Percentiles rank a stretch among this genome's conserved stretches.
These are phyloP conservation scores for Corylus heterophylla DNA, from an alignment of 306 rosid genomes.

Conservation along the genomic window DNA sequence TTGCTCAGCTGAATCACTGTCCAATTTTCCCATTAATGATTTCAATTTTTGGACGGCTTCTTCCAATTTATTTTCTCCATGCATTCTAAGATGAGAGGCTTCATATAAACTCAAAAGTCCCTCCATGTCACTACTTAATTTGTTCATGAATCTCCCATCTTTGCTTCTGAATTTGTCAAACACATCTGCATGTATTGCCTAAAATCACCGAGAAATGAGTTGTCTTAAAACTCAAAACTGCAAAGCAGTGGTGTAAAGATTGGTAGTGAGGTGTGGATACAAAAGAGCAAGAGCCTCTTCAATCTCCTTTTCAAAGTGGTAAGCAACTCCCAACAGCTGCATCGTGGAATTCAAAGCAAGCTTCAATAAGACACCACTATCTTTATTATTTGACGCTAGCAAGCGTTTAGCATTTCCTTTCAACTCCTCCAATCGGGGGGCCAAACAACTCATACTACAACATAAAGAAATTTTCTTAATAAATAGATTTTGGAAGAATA, in stretches of 20 bases:
- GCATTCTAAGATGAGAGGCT: conserved; percentile 31
- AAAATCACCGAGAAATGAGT: neutral
- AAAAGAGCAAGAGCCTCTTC: neutral
- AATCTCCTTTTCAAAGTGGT: conserved; percentile 35
- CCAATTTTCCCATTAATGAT: neutral
- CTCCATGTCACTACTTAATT: conserved; percentile 20
- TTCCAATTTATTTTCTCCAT: conserved; percentile 31
- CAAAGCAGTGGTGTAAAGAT: conserved; percentile 15
- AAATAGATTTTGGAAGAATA: too few relatives aligned
- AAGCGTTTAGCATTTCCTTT: neutral
- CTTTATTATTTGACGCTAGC: neutral
- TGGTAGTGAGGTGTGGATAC: neutral
- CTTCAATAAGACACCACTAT: neutral
- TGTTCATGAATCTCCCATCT: conserved; percentile 23
- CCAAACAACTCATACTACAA: conserved; percentile 28
- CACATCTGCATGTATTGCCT: conserved; percentile 5
- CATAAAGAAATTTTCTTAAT: too few relatives aligned
- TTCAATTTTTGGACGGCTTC: conserved; percentile 22
- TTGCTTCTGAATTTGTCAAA: conserved; percentile 11
- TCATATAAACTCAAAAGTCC: conserved; percentile 38
- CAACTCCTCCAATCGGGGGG: conserved; percentile 13
- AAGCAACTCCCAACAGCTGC: conserved; percentile 33
- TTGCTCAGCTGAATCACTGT: neutral
- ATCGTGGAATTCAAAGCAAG: conserved; percentile 4
- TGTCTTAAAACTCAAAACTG: conserved; percentile 23